These are phyloP conservation scores for Mycena amicta DNA, from an alignment of 768 basidiomycete genomes.

Conservation along the genomic window DNA sequence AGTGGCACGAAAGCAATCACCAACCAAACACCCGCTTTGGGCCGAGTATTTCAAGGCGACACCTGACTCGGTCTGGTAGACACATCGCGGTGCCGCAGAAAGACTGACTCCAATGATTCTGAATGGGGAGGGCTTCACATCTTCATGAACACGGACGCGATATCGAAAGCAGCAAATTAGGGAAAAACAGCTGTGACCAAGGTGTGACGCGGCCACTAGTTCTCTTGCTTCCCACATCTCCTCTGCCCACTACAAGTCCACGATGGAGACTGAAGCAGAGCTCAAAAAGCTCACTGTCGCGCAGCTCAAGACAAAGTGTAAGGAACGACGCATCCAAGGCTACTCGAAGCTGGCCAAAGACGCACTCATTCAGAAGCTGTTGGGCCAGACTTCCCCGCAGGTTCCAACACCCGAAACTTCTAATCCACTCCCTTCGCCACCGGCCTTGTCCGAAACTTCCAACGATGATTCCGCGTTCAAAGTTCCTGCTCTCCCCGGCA, in stretches of 20 bases:
- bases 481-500: slow-evolving; percentile 14
- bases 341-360: slow-evolving; percentile 71
- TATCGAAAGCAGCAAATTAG: too few species aligned
- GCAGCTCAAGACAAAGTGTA: slow-evolving; percentile 70
- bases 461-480: slow-evolving; percentile 9
- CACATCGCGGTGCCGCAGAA: neutral
- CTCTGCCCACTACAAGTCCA: neutral
- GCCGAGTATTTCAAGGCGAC: neutral
- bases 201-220: too few species aligned
- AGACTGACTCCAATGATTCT: neutral
- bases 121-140: too few species aligned
- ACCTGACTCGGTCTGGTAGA: neutral
- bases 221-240: too few species aligned
- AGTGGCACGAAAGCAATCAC: too few species aligned
- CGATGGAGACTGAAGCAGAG: slow-evolving; percentile 22
- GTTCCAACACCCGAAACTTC: too few species aligned
- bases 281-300: slow-evolving; percentile 57
- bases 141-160: too few species aligned
- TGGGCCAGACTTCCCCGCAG: slow-evolving; percentile 28
- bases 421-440: slow-evolving; percentile 1
- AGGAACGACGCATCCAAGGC: slow-evolving; percentile 58
- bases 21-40: neutral
- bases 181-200: too few species aligned
- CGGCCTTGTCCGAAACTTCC: neutral
- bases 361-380: slow-evolving; percentile 53